Base-by-base conservation (phyloP, 495 filamentous ascomycete genomes). In the Articulospora tetracladia region DNA sequence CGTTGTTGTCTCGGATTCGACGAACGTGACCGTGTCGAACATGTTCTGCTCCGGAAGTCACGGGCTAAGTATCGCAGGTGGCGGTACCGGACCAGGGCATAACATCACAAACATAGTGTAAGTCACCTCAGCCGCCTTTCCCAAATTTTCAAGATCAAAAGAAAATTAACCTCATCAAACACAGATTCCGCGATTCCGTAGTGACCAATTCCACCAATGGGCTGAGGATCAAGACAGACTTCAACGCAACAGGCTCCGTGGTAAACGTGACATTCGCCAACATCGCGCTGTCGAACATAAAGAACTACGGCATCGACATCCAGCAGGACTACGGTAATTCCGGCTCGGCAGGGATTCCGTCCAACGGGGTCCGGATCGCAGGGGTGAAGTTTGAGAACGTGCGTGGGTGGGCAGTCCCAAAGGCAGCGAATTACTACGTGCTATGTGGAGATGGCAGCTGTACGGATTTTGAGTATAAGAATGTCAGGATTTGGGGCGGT, bases 301-400 rank as follows among this genome's bases (percentile, higher is more conserved):
- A 69, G 6, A 72, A 66, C 61, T 80, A 80, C 60, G 79, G 77
- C 20, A 78, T 77, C 56, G 77, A 73, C 34, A 62, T 80, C 46
- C 72, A 79, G 65, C 73, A 80, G 67, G 76, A 79, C 59, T 80
- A 79, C 54, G 59, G 73, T n/a, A 80, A 79, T 55, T 75, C 74
- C 3, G 76, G 78, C 11, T 67, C 76, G 12, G 76, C 76, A 4
- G 77, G 76, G 17, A 64, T 60, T 1, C 76, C 77, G 0, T 73
- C 70, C 12, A 79, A 76, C 53, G 77, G 76, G 24, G 76, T 79
- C 1, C 67, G 55, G 10, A 76, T 79, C 60, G 59, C 61, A 30
- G 70, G 71, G 59, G 58, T 80, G 24, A 67, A 63, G 23, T 72
- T 80, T 58, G 62, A 59, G 6, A 68, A 76, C 59, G 69, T 81